Percentiles rank a stretch among this genome's conserved stretches.
phyloP scores from a whole-genome alignment of 1,139 yeast species.

The Barnettozyma hawaiiensis region DNA sequence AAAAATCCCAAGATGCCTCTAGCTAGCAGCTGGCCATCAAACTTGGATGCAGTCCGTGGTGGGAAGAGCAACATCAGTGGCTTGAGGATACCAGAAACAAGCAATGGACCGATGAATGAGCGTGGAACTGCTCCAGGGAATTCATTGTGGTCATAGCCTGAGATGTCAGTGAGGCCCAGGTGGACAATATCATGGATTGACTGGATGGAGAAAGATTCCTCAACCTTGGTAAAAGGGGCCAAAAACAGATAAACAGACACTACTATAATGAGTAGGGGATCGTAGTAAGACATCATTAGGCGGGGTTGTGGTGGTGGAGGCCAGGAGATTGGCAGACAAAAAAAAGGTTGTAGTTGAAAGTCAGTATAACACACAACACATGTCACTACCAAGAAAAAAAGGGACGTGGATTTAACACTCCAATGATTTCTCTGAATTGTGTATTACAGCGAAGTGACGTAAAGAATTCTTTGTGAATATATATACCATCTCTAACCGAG shows the following conservation, averaged over 20 bases:
- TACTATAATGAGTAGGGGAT: slow-evolving; percentile 26
- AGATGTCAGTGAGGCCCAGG: slow-evolving; percentile 45
- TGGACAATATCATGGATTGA: slow-evolving; percentile 79
- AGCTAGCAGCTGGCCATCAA: slow-evolving; percentile 43
- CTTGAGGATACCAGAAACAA: slow-evolving; percentile 41
- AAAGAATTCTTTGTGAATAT: no score
- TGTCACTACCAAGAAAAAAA: no score
- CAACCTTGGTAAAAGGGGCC: slow-evolving; percentile 88
- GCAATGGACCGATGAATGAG: slow-evolving; percentile 71
- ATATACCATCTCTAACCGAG: no score
- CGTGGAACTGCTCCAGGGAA: slow-evolving; percentile 93
- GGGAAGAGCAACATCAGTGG: slow-evolving; percentile 28
- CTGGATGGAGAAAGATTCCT: slow-evolving; percentile 88
- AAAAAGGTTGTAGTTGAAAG: no score
- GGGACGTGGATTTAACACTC: no score
- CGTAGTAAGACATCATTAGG: slow-evolving; percentile 15
- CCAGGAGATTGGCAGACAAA: no score
- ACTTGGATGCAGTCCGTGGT: slow-evolving; percentile 29
- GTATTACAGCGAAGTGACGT: no score
- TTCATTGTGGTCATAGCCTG: slow-evolving; percentile 61
- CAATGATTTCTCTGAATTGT: no score
- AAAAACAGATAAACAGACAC: slow-evolving; percentile 42
- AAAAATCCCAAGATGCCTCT: slow-evolving; percentile 50
- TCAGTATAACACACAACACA: no score
- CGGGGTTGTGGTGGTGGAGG: background rate